A percentile compares a stretch with the other conserved stretches of the same genome.
These are phyloP conservation scores for Lasiosphaeriaceae sp. DNA, from an alignment of 495 filamentous ascomycete genomes.

Conservation along the genomic window DNA sequence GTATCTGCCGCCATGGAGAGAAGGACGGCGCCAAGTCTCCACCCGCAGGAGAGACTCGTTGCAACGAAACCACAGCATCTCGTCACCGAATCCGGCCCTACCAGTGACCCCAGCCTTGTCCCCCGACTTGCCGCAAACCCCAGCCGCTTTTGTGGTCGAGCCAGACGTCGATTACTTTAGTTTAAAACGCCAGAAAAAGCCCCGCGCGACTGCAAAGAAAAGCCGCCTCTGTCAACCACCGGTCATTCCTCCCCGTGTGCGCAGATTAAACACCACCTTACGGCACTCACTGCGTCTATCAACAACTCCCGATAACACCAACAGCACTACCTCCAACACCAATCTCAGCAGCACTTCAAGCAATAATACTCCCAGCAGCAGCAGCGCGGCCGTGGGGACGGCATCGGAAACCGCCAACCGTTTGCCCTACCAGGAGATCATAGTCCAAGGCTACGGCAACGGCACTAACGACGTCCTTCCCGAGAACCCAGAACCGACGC, in stretches of 20 bases:
- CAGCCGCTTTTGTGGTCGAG: slow-evolving; percentile 26
- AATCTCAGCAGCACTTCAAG: too few species aligned
- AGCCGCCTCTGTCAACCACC: neutral
- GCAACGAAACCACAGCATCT: slow-evolving; percentile 2
- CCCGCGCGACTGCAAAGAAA: neutral
- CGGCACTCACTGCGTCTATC: slow-evolving; percentile 28
- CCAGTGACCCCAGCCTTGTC: neutral
- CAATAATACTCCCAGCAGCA: neutral
- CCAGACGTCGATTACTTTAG: slow-evolving; percentile 42
- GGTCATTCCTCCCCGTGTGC: slow-evolving; percentile 16
- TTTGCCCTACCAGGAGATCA: slow-evolving; percentile 34
- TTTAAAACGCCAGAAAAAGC: slow-evolving; percentile 22
- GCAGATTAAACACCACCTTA: slow-evolving; percentile 25
- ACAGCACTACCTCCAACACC: too few species aligned
- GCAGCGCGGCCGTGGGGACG: slow-evolving; percentile 1
- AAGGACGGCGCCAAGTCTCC: slow-evolving; percentile 9
- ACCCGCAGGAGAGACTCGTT: neutral
- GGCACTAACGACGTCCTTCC: slow-evolving; percentile 30
- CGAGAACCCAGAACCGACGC: neutral
- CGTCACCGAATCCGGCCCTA: slow-evolving; percentile 3
- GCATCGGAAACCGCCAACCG: slow-evolving; percentile 7
- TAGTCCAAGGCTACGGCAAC: slow-evolving; percentile 42
- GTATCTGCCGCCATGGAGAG: slow-evolving; percentile 40
- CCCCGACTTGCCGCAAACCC: neutral
- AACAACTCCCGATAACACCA: too few species aligned